Evolutionary conservation across 306 rosid species (phyloP), one percentile per base, ranked within the genome.

Genomic region (Vachellia pachyceras): DNA sequence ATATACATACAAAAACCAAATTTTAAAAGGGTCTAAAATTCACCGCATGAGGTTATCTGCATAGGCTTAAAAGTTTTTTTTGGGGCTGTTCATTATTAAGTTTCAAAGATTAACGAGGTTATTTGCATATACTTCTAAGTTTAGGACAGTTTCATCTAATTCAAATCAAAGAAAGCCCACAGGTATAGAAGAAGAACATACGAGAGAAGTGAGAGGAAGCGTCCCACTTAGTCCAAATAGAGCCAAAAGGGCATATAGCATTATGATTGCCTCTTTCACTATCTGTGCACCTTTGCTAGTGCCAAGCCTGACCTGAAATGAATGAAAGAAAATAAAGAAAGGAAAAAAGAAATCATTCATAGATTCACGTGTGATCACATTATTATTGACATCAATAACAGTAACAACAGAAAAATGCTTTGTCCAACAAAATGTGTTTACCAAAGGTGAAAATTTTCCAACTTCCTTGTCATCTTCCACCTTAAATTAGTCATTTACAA

Each of bases 381-480:
- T 44, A 49, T 41, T 42, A 42, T 29, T 29, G 33, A 44, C 47
- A 71, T 44, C 36, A 33, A 75, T 49, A 49, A 14, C 33, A 29
- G 33, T 29, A 29, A 49, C 49, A 63, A 49, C 65, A 10, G 20
- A 61, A 61, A 61, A 78, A 54, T 60, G 55, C 64, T 63, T 20
- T 50, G 46, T 72, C 75, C 63, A 44, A 55, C 5, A 40, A 79
- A 77, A 78, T 49, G 36, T 77, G 69, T 37, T 75, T 81, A 94
- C 98, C 93, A 94, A 85, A 57, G 97, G 98, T n/a, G 98, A 94
- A 82, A 90, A 78, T 85, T 94, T 94, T 79, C 90, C 97, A 4
- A 92, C 98, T 44, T 89, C 92, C 83, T 13, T 61, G 67, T 94
- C 98, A 73, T 86, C 97, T 82, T 92, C 95, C 33, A 90, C 83